Base-by-base conservation (phyloP, 164 flowering plant genomes). In the Piper longum region DNA sequence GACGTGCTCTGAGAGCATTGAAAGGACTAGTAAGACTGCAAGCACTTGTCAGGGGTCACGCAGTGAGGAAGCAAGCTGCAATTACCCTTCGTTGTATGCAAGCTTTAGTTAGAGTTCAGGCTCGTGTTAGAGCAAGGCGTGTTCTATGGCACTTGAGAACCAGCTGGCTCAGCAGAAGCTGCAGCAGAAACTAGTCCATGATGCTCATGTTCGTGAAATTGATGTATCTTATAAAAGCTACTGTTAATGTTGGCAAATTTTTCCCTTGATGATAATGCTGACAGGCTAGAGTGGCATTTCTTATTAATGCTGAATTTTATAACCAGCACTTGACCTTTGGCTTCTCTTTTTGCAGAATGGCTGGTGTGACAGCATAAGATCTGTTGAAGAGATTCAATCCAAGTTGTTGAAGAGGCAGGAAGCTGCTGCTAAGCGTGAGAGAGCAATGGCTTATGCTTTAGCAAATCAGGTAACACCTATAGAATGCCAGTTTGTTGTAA, bases 371-470 rank as follows among this genome's bases (percentile, higher is more conserved):
- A 80, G 91, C 69, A 80, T 75, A 61, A 95, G 98, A 60, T 88
- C 98, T 69, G 97, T 93, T 63, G 88, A 88, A 76, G 74, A 90
- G 60, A 87, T 93, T 76, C 98, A 90, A 73, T 64, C 89, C 62
- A 93, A 88, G 79, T 76, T 89, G 74, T 69, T 86, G 52, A 93
- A 93, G 79, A 82, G 98, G 75, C 93, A 93, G 76, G 97, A 93
- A 68, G 98, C 98, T 60, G 98, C 98, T 41, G 97, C 92, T 65
- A 93, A 90, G 78, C 96, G 98, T 68, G 98, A 93, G 80, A 90
- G 98, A 76, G 96, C 98, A 57, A 88, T 84, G 97, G 98, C 98
- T n/a, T 93, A 93, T 82, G 98, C 97, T 58, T 70, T 90, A 67
- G 81, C 98, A 67, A 90, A 88, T 80, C 98, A 93, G 91, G 98